phyloP scores from a whole-genome alignment of 176 grass and related monocot species.

The sorghum (Sorghum bicolor) region DNA sequence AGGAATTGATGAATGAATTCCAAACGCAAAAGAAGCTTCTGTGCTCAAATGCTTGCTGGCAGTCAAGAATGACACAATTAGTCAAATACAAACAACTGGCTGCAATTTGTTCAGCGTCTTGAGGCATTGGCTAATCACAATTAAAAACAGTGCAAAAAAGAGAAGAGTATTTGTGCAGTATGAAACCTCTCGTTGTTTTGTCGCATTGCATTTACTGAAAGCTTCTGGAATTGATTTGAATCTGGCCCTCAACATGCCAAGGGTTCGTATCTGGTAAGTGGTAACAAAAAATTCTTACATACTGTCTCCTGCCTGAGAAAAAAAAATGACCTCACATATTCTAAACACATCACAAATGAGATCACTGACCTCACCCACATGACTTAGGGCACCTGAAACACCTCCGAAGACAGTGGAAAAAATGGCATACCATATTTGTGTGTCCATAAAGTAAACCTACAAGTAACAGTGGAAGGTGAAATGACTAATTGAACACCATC shows the following conservation, averaged over 20 bases:
- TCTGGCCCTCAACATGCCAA: conserved; percentile 70
- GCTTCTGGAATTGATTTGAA: conserved; percentile 61
- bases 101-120: background rate
- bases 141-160: background rate
- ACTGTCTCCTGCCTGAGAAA: background rate
- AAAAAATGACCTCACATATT: background rate
- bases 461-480: conserved; percentile 12
- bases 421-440: conserved; percentile 90
- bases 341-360: background rate
- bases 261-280: conserved; percentile 42
- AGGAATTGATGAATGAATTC: conserved; percentile 70
- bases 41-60: conserved; percentile 40
- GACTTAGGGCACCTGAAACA: conserved; percentile 64
- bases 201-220: conserved; percentile 44
- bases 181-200: conserved; percentile 37
- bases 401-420: conserved; percentile 68
- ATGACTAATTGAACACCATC: conserved; percentile 18
- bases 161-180: conserved; percentile 19
- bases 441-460: conserved; percentile 80
- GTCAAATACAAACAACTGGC: background rate
- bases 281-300: background rate
- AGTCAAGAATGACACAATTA: conserved; percentile 3
- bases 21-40: conserved; percentile 64
- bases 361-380: conserved; percentile 68
- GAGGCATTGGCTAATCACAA: conserved; percentile 10